These are phyloP conservation scores for Hypoxylon sp. DNA, from an alignment of 2,329 filamentous ascomycete species.

Conservation along the genomic window DNA sequence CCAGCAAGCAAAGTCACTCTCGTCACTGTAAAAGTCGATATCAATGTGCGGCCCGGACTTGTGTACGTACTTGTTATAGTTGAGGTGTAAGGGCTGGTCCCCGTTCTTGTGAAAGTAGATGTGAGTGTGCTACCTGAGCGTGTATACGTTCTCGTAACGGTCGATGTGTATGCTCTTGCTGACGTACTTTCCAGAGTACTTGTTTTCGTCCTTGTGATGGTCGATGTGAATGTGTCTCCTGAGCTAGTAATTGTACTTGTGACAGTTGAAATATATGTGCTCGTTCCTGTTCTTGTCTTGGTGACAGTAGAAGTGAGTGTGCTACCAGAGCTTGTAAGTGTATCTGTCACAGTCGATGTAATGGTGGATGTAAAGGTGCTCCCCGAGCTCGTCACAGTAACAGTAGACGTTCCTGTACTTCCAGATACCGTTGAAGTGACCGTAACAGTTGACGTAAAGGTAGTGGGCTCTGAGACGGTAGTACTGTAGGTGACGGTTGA, in stretches of 20 bases:
- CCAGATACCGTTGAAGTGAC: slow-evolving; percentile 1
- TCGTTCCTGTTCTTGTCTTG: neutral
- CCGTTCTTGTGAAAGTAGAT: slow-evolving; percentile 21
- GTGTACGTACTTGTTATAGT: slow-evolving; percentile 25
- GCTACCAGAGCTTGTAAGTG: slow-evolving; percentile 12
- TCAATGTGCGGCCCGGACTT: slow-evolving; percentile 19
- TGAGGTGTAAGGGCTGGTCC: slow-evolving; percentile 5
- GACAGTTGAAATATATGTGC: slow-evolving; percentile 1
- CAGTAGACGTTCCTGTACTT: slow-evolving; percentile 12
- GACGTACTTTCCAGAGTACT: slow-evolving; percentile 4
- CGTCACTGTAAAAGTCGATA: slow-evolving; percentile 30
- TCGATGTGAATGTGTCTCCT: slow-evolving; percentile 23
- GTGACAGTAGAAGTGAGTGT: slow-evolving; percentile 22
- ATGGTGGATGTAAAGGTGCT: slow-evolving; percentile 30
- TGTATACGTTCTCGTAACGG: slow-evolving; percentile 10
- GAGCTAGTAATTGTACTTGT: slow-evolving; percentile 16
- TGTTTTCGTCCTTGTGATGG: slow-evolving; percentile 5
- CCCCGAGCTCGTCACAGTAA: slow-evolving; percentile 2
- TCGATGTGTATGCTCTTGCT: slow-evolving; percentile 13
- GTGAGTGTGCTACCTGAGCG: slow-evolving; percentile 25
- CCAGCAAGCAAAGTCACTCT: neutral
- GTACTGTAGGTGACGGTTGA: neutral
- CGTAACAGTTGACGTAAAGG: slow-evolving; percentile 16
- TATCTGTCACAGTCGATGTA: slow-evolving; percentile 23
- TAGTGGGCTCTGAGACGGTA: neutral